Percentiles rank a stretch among this genome's conserved stretches.
phyloP scores from a whole-genome alignment of 2,329 filamentous ascomycete species.

The Hymenoscyphus fructigenus region DNA sequence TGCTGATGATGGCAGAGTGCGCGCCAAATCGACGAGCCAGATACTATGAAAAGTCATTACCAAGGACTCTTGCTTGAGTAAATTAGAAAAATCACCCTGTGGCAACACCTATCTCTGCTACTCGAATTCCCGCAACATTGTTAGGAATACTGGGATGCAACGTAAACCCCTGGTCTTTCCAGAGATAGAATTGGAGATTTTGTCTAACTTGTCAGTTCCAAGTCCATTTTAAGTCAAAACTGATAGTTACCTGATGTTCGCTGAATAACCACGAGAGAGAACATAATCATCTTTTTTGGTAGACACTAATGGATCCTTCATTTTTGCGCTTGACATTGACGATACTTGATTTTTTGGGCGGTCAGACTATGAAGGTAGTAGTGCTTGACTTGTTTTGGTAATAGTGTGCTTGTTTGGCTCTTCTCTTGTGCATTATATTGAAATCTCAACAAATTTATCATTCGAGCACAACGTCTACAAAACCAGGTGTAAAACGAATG shows the following conservation, averaged over 20 bases:
- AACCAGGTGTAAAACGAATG: no score
- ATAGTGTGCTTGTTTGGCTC: no score
- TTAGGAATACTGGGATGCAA: constrained; percentile 7
- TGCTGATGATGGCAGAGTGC: background rate
- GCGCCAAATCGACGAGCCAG: constrained; percentile 5
- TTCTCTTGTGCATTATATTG: no score
- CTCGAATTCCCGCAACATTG: background rate
- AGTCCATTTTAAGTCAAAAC: background rate
- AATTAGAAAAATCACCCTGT: background rate
- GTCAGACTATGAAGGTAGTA: no score
- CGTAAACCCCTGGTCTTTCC: constrained; percentile 9
- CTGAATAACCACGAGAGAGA: constrained; percentile 5
- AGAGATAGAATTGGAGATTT: constrained; percentile 5
- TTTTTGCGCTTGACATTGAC: no score
- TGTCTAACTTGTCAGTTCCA: background rate
- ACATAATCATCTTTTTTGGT: constrained; percentile 1
- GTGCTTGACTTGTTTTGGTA: no score
- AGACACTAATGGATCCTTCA: background rate
- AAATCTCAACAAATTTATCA: no score
- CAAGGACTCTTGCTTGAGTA: no score
- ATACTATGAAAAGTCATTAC: background rate
- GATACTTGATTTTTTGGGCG: no score
- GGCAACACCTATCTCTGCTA: constrained; percentile 6
- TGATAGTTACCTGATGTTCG: background rate
- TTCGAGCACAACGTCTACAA: no score